phyloP scores from a whole-genome alignment of 805 yeast species.

The Lachancea lanzarotensis region DNA sequence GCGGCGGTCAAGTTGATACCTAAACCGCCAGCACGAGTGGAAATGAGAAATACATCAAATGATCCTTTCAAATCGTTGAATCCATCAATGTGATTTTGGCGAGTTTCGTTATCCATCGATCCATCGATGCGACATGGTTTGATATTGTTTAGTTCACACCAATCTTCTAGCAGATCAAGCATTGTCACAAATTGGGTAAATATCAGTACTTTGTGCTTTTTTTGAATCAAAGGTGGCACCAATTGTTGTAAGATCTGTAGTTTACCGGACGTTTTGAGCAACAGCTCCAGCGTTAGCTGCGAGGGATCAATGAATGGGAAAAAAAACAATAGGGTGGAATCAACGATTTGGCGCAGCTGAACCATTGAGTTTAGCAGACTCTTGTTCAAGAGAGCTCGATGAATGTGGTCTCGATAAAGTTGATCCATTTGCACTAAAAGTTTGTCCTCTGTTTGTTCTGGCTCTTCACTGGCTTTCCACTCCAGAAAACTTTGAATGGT shows the following conservation, averaged over 20 bases:
- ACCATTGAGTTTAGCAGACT: constrained; percentile 62
- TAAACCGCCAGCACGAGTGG: constrained; percentile 92
- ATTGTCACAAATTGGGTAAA: constrained; percentile 82
- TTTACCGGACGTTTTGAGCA: constrained; percentile 63
- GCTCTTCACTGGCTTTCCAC: constrained; percentile 25
- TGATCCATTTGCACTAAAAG: constrained; percentile 20
- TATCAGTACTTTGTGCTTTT: constrained; percentile 64
- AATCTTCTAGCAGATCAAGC: constrained; percentile 77
- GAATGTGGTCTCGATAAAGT: constrained; percentile 29
- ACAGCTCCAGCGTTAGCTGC: constrained; percentile 34
- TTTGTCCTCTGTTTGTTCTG: constrained; percentile 7
- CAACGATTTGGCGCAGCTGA: constrained; percentile 80
- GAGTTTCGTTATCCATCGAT: constrained; percentile 51
- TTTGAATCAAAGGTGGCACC: constrained; percentile 40
- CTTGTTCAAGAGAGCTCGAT: constrained; percentile 42
- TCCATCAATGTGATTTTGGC: constrained; percentile 54
- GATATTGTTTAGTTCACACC: constrained; percentile 47
- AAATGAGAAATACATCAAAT: constrained; percentile 56
- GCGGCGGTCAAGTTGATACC: constrained; percentile 85
- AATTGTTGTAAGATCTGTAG: constrained; percentile 63
- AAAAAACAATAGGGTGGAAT: constrained; percentile 78
- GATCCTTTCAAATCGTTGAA: constrained; percentile 36
- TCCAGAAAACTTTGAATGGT: constrained; percentile 40
- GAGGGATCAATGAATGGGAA: constrained; percentile 58
- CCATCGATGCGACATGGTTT: constrained; percentile 70